These are phyloP conservation scores for Colletotrichum sp. DNA, from an alignment of 2,329 filamentous ascomycete genomes.

Conservation along the genomic window DNA sequence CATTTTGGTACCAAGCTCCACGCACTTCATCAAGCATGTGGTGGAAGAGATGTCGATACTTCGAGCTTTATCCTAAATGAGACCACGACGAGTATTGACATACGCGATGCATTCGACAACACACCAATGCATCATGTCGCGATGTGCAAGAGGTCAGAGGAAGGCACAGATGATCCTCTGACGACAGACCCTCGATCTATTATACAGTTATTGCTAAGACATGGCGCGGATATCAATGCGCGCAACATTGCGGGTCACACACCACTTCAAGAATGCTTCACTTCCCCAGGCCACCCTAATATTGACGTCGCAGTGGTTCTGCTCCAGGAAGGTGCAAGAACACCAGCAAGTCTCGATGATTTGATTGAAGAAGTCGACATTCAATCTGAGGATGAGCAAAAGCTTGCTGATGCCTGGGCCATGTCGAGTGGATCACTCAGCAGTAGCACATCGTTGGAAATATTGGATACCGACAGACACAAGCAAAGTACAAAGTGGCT, in stretches of 20 bases:
- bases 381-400: neutral
- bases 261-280: neutral
- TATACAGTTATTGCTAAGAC: fast-evolving
- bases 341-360: neutral
- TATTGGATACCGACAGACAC: fast-evolving
- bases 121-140: neutral
- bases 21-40: neutral
- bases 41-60: neutral
- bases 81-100: neutral
- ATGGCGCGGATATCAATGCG: neutral
- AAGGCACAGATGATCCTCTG: neutral
- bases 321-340: neutral
- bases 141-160: neutral
- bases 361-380: neutral
- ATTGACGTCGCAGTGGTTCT: neutral
- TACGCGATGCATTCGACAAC: neutral
- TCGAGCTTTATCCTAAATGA: neutral
- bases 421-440: neutral
- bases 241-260: neutral
- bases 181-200: neutral
- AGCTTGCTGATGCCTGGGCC: neutral
- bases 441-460: neutral
- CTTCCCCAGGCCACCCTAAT: neutral
- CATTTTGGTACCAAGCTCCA: neutral
- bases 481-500: neutral